Base-by-base conservation (phyloP, 805 yeast genomes). In the Metschnikowia rubicola region DNA sequence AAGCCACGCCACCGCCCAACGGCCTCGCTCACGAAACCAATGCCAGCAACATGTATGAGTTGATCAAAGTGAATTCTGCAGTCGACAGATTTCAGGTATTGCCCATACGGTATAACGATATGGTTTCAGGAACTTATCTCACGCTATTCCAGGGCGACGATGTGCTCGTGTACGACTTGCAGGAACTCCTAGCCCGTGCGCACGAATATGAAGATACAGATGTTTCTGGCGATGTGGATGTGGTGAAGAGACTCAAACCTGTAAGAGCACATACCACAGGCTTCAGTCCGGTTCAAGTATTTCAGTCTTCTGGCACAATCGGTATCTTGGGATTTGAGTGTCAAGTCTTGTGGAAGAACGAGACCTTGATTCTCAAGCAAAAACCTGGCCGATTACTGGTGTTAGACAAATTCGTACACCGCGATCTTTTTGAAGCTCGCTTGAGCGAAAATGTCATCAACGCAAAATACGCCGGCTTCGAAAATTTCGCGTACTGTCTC, bases 401-500 rank as follows among this genome's bases (percentile, higher is more conserved):
- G 37, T 56, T 79, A 34, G 69, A 71, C 50, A 70, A 74, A 48
- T 65, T 79, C 48, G 68, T 79, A 37, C 78, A 77, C 53, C 71
- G 73, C 52, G 79, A 76, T 50, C 64, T 79, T 44, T 50, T 49
- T 26, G 50, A 39, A 15, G 43, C 32, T 3, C 39, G 32, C 3
- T 28, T 46, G 10, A 60, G 64, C 32, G 52, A 63, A 2, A 49
- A 60, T 2, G 52, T 60, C 0, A 66, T 73, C 28, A 66, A 64
- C 42, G 54, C 55, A 28, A 68, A 67, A 48, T 78, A 75, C 56
- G 58, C 64, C 30, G 57, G 58, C 11, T 77, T 73, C 54, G 63
- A 64, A 19, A 75, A 72, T 46, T 79, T 73, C 50, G 64, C 67
- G 34, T 78, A 76, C 56, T 77, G 81, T 43, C 58, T 79, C 35